A percentile compares a stretch with the other conserved stretches of the same genome.
Evolutionary conservation across 441 rosid genomes (phyloP).

Genomic region (Flueggea neowawraea): DNA sequence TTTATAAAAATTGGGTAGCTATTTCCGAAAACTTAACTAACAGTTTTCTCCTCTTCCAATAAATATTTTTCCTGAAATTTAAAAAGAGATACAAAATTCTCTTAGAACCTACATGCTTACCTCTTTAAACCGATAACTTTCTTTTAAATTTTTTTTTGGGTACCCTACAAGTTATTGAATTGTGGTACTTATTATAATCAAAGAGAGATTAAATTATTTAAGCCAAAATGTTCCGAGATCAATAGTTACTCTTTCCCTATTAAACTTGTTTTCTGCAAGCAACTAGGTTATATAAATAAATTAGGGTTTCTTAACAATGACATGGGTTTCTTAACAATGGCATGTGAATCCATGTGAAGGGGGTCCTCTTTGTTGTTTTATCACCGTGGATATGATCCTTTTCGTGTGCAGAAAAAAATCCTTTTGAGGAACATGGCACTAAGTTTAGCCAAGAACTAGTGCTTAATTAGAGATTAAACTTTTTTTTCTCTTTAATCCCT

Average conservation of each 20-base stretch:
- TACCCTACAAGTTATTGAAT: no score
- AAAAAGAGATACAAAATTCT: no score
- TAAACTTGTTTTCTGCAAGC: slow-evolving; percentile 32
- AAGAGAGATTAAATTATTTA: slow-evolving; percentile 14
- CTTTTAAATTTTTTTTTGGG: no score
- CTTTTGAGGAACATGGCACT: slow-evolving; percentile 9
- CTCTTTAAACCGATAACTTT: no score
- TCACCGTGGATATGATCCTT: slow-evolving; percentile 9
- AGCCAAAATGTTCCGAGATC: slow-evolving; percentile 17
- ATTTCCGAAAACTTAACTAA: no score
- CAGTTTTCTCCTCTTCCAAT: no score
- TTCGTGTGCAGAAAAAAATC: slow-evolving; percentile 25
- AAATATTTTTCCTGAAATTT: no score
- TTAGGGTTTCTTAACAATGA: slow-evolving; percentile 20
- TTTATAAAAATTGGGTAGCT: no score
- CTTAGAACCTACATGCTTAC: no score
- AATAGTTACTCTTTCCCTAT: slow-evolving; percentile 29
- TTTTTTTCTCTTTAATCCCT: no score
- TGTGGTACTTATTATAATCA: slow-evolving; percentile 1
- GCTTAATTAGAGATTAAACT: no score
- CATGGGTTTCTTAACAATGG: slow-evolving; percentile 37
- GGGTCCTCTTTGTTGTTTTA: slow-evolving; percentile 50
- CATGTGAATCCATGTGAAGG: slow-evolving; percentile 68
- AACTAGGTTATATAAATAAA: slow-evolving; percentile 14
- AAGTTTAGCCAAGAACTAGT: no score